Base-by-base conservation (phyloP, 1,139 yeast genomes). In the Candida sojae region DNA sequence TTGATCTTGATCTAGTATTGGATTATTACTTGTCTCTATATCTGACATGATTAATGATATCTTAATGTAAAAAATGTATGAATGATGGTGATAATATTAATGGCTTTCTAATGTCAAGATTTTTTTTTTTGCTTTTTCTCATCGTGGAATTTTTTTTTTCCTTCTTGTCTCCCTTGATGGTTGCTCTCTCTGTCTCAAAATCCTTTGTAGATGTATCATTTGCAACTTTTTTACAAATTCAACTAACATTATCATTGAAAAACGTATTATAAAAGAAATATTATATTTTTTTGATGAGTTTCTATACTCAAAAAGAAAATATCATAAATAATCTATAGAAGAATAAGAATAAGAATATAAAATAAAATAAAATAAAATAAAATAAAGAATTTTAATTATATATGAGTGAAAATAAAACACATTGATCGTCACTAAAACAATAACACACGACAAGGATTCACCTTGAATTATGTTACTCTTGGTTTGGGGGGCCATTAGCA, bases 1-100 rank as follows among this genome's bases (percentile, higher is more conserved):
- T 46, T 62, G 66, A 41, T 62, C 66, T 42, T 57, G 58, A 45
- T 64, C 64, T 30, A 59, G 49, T 58, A 54, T 57, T 46, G 50
- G 52, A 7, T 30, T 30, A 10, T 17, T 30, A 10, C 7, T 40
- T 31, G 41, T 44, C 48, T 54, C 51, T 45, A 45, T 31, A 21
- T 49, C 54, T 23, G 55, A 51, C 55, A 52, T 50, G 38, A 9
- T 17, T 26, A 17, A 17, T 17, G 21, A 17, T 25, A 17, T 21
- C 5, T 17, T 17, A 26, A 26, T 26, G 29, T 3, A 26, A 4
- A 26, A 6, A 3, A 6, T 3, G 6, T 26, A 26, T 26, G 29
- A 26, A 6, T 26, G 29, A 26, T 26, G 9, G 5, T 26, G n/a
- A n/a, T 26, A 17, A 17, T 17, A 17, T 26, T 26, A 26, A 26